A percentile compares a stretch with the other conserved stretches of the same genome.
Evolutionary conservation across 2,329 filamentous ascomycete species (phyloP).

Genomic region (Ophiostoma perfectum): DNA sequence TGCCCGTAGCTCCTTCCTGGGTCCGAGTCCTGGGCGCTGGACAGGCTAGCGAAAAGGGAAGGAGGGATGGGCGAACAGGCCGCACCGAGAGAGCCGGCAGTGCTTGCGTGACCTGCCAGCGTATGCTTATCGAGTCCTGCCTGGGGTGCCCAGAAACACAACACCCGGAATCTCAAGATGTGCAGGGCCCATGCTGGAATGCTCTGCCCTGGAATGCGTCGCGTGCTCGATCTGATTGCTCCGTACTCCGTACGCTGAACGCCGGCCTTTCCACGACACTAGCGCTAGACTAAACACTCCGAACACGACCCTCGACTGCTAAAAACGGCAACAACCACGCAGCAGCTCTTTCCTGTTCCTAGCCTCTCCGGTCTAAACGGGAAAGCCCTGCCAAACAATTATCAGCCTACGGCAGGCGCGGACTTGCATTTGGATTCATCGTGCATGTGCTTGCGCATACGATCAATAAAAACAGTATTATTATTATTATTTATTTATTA

Average conservation of each 20-base stretch:
- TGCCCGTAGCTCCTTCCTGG: conserved; percentile 16
- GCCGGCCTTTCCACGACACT: conserved; percentile 17
- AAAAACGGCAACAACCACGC: conserved; percentile 21
- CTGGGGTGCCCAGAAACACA: background rate
- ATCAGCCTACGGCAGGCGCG: background rate
- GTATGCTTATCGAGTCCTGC: background rate
- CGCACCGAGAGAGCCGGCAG: conserved; percentile 10
- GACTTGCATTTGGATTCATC: background rate
- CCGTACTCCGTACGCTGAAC: background rate
- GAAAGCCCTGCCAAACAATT: background rate
- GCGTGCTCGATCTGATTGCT: conserved; percentile 9
- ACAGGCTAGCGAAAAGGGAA: conserved; percentile 6
- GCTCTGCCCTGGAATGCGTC: conserved; percentile 9
- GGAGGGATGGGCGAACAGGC: background rate
- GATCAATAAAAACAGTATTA: background rate
- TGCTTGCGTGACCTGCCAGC: background rate
- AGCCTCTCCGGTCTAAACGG: background rate
- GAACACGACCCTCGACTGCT: conserved; percentile 13
- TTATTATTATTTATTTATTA: background rate
- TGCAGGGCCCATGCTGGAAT: background rate
- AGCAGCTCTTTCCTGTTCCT: background rate
- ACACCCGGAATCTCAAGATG: background rate
- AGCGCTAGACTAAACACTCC: conserved; percentile 14
- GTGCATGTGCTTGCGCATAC: background rate
- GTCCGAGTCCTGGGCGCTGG: background rate